phyloP scores from a whole-genome alignment of 2,329 filamentous ascomycete species.

The Aspergillus nomiae region DNA sequence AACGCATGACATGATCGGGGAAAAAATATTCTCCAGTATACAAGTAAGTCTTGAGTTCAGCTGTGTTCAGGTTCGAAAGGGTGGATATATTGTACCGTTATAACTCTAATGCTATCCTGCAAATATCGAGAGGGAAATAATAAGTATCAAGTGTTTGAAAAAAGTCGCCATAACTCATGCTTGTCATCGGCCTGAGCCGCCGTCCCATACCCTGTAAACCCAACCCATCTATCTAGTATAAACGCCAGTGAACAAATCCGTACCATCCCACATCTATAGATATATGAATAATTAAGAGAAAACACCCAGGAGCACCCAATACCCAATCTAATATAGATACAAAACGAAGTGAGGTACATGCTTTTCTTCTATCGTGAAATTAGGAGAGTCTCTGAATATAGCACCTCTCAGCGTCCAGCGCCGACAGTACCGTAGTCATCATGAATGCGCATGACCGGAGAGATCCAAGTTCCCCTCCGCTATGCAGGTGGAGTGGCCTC shows the following conservation, averaged over 20 bases:
- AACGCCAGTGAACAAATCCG: not conserved
- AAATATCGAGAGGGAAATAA: not conserved
- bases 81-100: not conserved
- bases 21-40: not conserved
- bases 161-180: constrained; percentile 3
- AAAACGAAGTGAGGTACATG: not conserved
- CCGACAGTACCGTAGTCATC: constrained; percentile 8
- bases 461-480: constrained; percentile 2
- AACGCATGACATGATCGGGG: not conserved
- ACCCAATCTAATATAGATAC: constrained; percentile 6
- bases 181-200: not conserved
- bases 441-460: not conserved
- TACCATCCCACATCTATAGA: not conserved
- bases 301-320: constrained; percentile 1
- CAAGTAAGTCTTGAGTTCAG: not conserved
- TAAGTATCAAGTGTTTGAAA: not conserved
- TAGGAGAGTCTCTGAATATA: constrained; percentile 15
- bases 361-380: constrained; percentile 10
- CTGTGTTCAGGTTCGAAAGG: not conserved
- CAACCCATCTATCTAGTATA: constrained; percentile 1
- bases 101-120: not conserved
- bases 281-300: not conserved
- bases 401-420: constrained; percentile 19
- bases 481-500: not conserved
- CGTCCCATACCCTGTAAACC: not conserved